phyloP scores from a whole-genome alignment of 164 flowering plant genomes.

The Umbellularia californica region DNA sequence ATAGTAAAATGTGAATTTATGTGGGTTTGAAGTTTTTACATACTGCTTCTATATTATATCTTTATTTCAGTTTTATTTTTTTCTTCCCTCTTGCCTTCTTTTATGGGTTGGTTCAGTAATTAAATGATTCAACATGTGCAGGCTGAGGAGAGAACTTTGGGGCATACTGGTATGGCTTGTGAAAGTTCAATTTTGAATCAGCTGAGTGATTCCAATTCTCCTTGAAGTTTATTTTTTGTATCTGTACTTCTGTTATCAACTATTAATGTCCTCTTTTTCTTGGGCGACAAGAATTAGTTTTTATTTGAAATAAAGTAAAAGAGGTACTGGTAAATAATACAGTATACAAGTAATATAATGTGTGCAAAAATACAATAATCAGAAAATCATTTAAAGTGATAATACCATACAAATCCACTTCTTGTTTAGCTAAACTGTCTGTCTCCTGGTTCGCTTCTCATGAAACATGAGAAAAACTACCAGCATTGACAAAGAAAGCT shows the following conservation, averaged over 20 bases:
- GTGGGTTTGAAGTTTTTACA: background rate
- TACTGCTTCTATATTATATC: background rate
- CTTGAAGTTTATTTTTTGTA: background rate
- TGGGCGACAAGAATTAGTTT: background rate
- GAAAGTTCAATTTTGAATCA: background rate
- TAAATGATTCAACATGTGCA: conserved; percentile 2
- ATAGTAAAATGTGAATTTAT: background rate
- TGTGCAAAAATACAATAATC: background rate
- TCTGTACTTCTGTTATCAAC: no score
- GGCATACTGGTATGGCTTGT: conserved; percentile 6
- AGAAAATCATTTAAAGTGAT: no score
- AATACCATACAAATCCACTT: no score
- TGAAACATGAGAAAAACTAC: no score
- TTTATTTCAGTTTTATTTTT: background rate
- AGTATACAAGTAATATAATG: background rate
- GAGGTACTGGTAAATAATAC: background rate
- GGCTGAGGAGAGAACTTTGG: conserved; percentile 6
- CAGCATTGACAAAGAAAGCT: no score
- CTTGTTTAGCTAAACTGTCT: no score
- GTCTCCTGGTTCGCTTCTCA: no score
- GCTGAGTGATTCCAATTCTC: background rate
- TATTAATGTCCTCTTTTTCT: no score
- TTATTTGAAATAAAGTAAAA: background rate
- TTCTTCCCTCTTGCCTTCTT: background rate
- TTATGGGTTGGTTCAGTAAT: background rate